Evolutionary conservation across 2,329 filamentous ascomycete genomes (phyloP), one percentile per base, ranked within the genome.

Genomic region (Aureobasidium lini): DNA sequence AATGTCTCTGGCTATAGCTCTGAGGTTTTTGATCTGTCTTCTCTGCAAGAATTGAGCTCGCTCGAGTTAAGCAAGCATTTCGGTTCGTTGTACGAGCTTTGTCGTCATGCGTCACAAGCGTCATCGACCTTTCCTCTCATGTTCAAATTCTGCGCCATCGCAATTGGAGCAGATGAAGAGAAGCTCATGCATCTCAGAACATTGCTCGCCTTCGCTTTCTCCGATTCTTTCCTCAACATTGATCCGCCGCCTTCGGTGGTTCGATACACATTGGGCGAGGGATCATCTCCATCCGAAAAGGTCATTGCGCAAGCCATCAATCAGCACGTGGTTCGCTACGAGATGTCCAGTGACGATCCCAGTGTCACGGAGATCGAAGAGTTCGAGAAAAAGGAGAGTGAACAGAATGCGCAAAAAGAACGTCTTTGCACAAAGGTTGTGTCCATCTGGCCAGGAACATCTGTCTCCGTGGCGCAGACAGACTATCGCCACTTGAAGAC

Each of bases 201-300:
- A 5, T 37, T 61, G 23, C 46, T 61, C 3, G 60, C 60, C 15
- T 61, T 61, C 28, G 52, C 50, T 6, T 31, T 61, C 16, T 50
- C 49, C 13, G 36, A 48, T 6, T 15, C 7, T 5, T 59, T 59
- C 0, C 34, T 61, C 0, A 52, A 64, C 15, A 52, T 63, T 10
- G 43, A 62, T 1, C 52, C 61, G 7, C 47, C 52, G 32, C n/a
- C 9, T 7, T 31, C 29, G 28, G 16, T n/a, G 6, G 15, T 1
- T 31, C n/a, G 13, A 6, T 39, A 52, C 18, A 29, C 6, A 4
- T 29, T 52, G 11, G 8, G 18, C 10, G 6, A 52, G 6, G 54
- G 54, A n/a, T 48, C 42, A 6, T 39, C 32, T 11, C 43, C 28
- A 18, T 11, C 3, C 9, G 40, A 32, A 18, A 1, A 18, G 10